These are phyloP conservation scores for Clarkia xantiana DNA, from an alignment of 345 rosid genomes.

Conservation along the genomic window DNA sequence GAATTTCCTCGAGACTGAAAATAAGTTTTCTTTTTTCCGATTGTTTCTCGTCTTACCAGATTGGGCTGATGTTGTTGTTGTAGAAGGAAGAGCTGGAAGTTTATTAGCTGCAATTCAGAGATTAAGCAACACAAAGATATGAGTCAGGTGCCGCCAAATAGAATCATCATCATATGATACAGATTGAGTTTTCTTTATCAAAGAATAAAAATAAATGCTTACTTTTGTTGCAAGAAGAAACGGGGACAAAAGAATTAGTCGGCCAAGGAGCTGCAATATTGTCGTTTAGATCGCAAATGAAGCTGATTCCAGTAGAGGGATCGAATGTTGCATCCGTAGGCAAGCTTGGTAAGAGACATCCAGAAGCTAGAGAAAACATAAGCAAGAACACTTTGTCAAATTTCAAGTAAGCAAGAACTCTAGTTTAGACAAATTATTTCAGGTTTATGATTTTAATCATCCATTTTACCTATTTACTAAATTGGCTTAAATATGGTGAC, in stretches of 20 bases:
- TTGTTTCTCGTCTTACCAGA: conserved; percentile 12
- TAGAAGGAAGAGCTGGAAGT: conserved; percentile 39
- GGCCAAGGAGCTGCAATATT: conserved; percentile 53
- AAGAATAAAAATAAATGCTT: conserved; percentile 3
- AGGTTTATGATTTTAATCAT: no score
- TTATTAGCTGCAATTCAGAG: conserved; percentile 26
- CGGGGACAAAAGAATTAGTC: conserved; percentile 15
- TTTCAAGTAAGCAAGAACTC: background rate
- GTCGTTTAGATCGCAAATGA: conserved; percentile 52
- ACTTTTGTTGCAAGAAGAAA: conserved; percentile 43
- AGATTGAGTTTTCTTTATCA: no score
- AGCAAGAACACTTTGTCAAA: background rate
- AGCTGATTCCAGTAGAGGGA: conserved; percentile 32
- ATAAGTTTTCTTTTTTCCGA: no score
- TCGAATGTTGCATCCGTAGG: conserved; percentile 44
- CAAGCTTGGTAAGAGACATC: conserved; percentile 49
- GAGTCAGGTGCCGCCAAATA: no score
- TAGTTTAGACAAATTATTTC: no score
- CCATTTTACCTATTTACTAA: no score
- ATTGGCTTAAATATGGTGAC: no score
- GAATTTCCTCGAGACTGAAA: no score
- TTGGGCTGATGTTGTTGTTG: conserved; percentile 31
- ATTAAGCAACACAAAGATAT: background rate
- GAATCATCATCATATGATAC: no score
- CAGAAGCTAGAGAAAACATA: conserved; percentile 21